Base-by-base conservation (phyloP, 352 stramenopile species). In the Plasmopara halstedii region DNA sequence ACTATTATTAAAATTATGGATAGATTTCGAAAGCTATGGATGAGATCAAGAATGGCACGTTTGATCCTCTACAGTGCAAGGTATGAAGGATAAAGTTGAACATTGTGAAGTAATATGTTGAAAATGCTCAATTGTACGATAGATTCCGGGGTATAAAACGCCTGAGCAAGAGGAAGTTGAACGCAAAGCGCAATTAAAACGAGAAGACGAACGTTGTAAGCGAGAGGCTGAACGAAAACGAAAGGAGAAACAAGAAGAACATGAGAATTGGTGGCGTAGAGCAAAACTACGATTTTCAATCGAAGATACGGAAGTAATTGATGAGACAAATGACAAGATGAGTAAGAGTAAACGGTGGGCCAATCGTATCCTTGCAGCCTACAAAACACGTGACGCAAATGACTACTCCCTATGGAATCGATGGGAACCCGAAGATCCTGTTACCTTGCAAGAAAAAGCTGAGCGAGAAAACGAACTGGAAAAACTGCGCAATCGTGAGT, bases 131-230 rank as follows among this genome's bases (percentile, higher is more conserved):
- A 13, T 23, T 0, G 21, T 46, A 17, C 7, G 36, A 13, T 54
- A 85, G 72, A 83, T 90, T 42, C 79, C 76, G 4, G 79, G 79
- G 0, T 90, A 86, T 64, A 84, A 85, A 38, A 83, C 76, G 2
- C 67, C 68, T 0, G 79, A 84, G 41, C 77, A 91, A 43, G 75
- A 89, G 46, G 73, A 76, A 34, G 17, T 53, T 7, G 80, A 91
- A 46, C 56, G 58, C 0, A 25, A 62, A 13, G 52, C 82, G 39
- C 57, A 55, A 6, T 37, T 51, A 22, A 52, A 66, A 22, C 56
- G 57, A 10, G 67, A 73, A 14, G 48, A 70, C 13, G 67, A 83
- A 42, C 66, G 64, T 6, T 40, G 44, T 2, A 65, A 67, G 25
- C 62, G 56, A 3, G 71, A 84, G 34, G 27, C 73, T 6, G 67